Evolutionary conservation across 306 rosid species (phyloP).

Genomic region (Cajanus cajan): DNA sequence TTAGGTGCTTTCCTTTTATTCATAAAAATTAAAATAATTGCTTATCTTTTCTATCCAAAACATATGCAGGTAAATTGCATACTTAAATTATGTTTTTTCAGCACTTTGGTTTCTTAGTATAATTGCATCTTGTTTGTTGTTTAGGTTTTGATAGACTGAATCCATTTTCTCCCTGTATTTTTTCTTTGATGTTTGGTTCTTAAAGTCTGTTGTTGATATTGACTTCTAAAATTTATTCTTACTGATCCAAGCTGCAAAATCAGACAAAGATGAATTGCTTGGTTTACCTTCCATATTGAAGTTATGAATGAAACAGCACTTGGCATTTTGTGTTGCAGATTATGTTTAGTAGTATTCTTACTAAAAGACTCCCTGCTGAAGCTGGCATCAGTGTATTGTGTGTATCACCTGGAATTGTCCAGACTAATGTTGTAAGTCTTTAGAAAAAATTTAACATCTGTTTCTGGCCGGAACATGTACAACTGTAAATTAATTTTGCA

Average conservation of each 20-base stretch:
- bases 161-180: neutral
- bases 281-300: conserved; percentile 21
- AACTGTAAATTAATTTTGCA: neutral
- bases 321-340: conserved; percentile 57
- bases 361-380: conserved; percentile 81
- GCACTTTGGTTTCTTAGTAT: neutral
- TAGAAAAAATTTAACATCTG: neutral
- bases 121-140: neutral
- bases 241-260: neutral
- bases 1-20: neutral
- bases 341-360: conserved; percentile 90
- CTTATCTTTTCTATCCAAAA: neutral
- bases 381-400: conserved; percentile 73
- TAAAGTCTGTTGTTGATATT: neutral
- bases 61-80: neutral
- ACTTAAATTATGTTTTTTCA: neutral
- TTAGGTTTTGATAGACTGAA: conserved; percentile 5
- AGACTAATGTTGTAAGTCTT: conserved; percentile 88
- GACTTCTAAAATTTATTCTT: conserved; percentile 12
- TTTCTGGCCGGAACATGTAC: neutral
- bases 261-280: conserved; percentile 30
- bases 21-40: neutral
- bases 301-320: conserved; percentile 7
- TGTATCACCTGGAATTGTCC: conserved; percentile 97
- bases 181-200: neutral